A percentile compares a stretch with the other conserved stretches of the same genome.
Evolutionary conservation across 169 alveolate species (phyloP).

Genomic region (Cryptosporidium xiaoi): DNA sequence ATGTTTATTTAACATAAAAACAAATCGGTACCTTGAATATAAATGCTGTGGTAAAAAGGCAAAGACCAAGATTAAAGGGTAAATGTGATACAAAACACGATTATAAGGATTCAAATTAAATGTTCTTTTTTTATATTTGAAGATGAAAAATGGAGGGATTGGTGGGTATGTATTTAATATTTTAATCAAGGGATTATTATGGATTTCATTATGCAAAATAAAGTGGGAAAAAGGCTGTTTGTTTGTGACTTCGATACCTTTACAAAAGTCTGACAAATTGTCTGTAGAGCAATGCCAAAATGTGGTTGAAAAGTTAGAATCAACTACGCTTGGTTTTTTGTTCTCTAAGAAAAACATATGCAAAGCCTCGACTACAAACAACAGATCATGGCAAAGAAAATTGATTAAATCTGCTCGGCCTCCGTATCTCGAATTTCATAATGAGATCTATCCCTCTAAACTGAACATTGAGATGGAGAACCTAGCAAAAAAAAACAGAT

Average conservation of each 20-base stretch:
- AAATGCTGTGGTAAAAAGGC: no score
- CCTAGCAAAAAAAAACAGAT: slow-evolving; percentile 8
- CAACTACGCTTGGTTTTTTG: slow-evolving; percentile 14
- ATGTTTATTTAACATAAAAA: no score
- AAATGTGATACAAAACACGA: no score
- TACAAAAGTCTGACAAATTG: slow-evolving; percentile 8
- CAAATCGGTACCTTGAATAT: no score
- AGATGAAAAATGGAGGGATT: no score
- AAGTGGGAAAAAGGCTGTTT: not conserved
- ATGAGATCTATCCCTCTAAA: slow-evolving; percentile 36
- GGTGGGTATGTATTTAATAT: no score
- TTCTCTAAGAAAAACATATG: slow-evolving; percentile 26
- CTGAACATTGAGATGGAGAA: slow-evolving; percentile 16
- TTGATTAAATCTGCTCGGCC: slow-evolving; percentile 50
- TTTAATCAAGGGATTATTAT: no score
- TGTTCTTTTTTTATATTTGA: no score
- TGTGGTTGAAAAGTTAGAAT: slow-evolving; percentile 6
- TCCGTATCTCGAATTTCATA: slow-evolving; percentile 45
- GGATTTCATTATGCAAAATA: not conserved
- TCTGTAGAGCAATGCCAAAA: slow-evolving; percentile 38
- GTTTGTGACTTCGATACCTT: slow-evolving; percentile 16
- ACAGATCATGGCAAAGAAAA: slow-evolving; percentile 38
- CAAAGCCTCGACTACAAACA: not conserved
- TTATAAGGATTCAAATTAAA: no score
- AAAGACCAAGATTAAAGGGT: no score